Base-by-base conservation (phyloP, 768 basidiomycete species). In the Agaricus blazei region DNA sequence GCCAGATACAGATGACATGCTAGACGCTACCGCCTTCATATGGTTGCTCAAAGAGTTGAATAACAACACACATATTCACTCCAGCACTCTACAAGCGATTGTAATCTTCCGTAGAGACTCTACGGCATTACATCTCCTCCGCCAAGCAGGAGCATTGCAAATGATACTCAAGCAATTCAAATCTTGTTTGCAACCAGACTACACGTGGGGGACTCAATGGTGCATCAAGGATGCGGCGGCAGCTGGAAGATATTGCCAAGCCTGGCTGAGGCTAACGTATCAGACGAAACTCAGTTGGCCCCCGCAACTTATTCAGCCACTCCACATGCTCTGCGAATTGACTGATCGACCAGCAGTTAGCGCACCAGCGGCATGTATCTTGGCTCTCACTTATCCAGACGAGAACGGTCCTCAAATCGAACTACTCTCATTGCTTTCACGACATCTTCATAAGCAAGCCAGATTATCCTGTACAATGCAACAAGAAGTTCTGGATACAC, bases 201-300 rank as follows among this genome's bases (percentile, higher is more conserved):
- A 62, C 9, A 71, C 71, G 9, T 60, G 71, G 9, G 70, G 69
- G 51, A 56, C 65, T 9, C 67, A 70, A 36, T 76, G 75, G 71
- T 66, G 71, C 48, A 61, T 73, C 7, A 61, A 65, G 2, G 69
- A 76, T 49, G 55, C 68, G 1, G 63, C 69, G 9, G 64, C 54
- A 4, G 73, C 74, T 15, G 69, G 65, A 58, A 61, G 68, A 42
- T 75, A 72, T 52, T 75, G 74, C 56, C 69, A 70, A 19, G 70
- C 72, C 15, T 76, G 75, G 75, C 67, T 76, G 57, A 65, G 66
- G 27, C 60, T 74, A 56, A 74, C 71, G 1, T 69, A 71, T 34
- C 70, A 70, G 19, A 71, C 68, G 3, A 58, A 58, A 1, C 64
- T 67, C 44, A 65, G 66, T 34, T 75, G 73, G 72, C 74, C 75